A percentile compares a stretch with the other conserved stretches of the same genome.
phyloP scores from a whole-genome alignment of 345 rosid genomes.

The Eucalyptus cloeziana region DNA sequence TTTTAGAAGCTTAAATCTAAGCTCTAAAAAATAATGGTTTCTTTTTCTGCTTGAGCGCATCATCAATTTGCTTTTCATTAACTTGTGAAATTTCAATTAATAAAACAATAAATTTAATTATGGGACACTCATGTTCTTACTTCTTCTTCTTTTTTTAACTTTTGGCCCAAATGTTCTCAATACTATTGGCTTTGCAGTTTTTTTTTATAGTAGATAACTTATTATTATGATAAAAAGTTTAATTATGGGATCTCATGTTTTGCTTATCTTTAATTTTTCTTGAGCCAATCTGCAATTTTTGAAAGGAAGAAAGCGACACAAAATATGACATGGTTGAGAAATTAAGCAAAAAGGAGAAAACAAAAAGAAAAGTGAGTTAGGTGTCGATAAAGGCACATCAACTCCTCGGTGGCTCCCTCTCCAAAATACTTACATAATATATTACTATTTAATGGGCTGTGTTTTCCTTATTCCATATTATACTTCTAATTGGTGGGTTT shows the following conservation, averaged over 20 bases:
- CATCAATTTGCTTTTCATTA: too few species aligned
- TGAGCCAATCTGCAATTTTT: background rate
- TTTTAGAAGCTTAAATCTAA: too few species aligned
- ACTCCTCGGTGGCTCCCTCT: background rate
- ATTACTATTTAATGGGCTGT: rapidly evolving
- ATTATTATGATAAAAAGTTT: too few species aligned
- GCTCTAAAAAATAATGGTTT: too few species aligned
- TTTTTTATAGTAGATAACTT: background rate
- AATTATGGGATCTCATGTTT: background rate
- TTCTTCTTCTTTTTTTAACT: background rate
- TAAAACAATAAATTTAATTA: too few species aligned
- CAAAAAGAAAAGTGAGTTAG: background rate
- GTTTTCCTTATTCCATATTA: rapidly evolving
- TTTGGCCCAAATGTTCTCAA: background rate
- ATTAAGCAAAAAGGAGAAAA: too few species aligned
- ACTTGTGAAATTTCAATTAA: too few species aligned
- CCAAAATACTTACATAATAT: too few species aligned
- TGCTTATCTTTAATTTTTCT: background rate
- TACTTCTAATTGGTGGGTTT: rapidly evolving
- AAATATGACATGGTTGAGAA: background rate
- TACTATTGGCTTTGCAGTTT: background rate
- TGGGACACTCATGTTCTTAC: rapidly evolving
- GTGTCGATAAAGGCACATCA: background rate
- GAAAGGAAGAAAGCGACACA: background rate
- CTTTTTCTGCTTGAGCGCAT: too few species aligned